Evolutionary conservation across 768 basidiomycete species (phyloP).

Genomic region (Pholiota molesta): DNA sequence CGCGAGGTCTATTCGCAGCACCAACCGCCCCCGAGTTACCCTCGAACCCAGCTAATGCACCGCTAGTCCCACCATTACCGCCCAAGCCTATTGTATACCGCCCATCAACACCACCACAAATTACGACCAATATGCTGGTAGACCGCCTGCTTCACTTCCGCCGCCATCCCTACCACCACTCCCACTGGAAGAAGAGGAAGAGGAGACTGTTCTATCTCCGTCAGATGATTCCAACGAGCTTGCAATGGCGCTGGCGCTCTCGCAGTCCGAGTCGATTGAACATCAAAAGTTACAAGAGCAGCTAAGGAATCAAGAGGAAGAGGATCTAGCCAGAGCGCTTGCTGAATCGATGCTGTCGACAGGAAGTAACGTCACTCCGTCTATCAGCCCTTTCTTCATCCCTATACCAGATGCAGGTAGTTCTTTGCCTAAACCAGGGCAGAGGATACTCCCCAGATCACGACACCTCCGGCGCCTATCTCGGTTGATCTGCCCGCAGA

Average conservation of each 20-base stretch:
- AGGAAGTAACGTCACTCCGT: constrained; percentile 14
- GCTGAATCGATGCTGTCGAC: constrained; percentile 37
- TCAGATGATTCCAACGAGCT: constrained; percentile 44
- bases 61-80: constrained; percentile 19
- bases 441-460: neutral
- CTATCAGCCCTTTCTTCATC: constrained; percentile 15
- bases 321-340: constrained; percentile 66
- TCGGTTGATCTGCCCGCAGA: neutral
- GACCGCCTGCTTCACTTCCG: neutral
- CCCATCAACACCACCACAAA: constrained; percentile 15
- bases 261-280: constrained; percentile 46
- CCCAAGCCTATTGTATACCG: constrained; percentile 26
- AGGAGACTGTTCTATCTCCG: constrained; percentile 15
- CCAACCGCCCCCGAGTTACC: constrained; percentile 13
- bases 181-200: constrained; percentile 15
- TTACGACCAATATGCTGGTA: neutral
- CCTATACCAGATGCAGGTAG: neutral
- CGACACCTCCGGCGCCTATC: neutral
- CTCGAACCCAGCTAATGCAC: constrained; percentile 1
- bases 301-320: constrained; percentile 55
- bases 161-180: constrained; percentile 17
- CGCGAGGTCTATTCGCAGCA: constrained; percentile 18
- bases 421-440: neutral
- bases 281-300: constrained; percentile 35
- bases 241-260: constrained; percentile 49